Evolutionary conservation across 1,284 basidiomycete species (phyloP).

Genomic region (Moesziomyces globuligerus): DNA sequence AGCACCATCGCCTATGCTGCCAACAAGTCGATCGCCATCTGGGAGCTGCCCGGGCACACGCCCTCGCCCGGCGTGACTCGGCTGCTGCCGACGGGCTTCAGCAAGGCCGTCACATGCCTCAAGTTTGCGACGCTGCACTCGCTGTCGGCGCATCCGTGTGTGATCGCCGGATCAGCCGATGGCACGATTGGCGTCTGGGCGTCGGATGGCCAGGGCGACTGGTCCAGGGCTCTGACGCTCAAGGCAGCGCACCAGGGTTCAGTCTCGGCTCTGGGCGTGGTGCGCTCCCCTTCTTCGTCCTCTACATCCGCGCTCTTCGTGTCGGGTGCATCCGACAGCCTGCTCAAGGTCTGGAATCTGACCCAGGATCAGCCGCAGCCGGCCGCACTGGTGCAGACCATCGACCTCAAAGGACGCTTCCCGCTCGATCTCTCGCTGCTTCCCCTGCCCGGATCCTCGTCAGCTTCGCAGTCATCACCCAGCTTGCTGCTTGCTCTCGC

Average conservation of each 20-base stretch:
- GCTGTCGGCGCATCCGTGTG: constrained; percentile 8
- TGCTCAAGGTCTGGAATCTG: constrained; percentile 50
- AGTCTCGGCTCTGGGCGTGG: constrained; percentile 50
- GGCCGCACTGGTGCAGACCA: constrained; percentile 33
- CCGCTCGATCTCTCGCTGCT: constrained; percentile 60
- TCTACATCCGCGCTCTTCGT: constrained; percentile 27
- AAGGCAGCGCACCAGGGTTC: constrained; percentile 46
- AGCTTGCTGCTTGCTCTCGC: constrained; percentile 54
- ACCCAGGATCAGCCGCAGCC: constrained; percentile 5
- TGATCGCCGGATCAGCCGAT: constrained; percentile 48
- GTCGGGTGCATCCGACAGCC: constrained; percentile 56
- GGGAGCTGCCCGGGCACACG: constrained; percentile 30
- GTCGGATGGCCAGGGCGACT: constrained; percentile 3
- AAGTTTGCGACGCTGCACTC: constrained; percentile 29
- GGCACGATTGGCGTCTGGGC: constrained; percentile 47
- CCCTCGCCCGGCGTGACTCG: constrained; percentile 24
- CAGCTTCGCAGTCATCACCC: background rate
- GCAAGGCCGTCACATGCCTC: constrained; percentile 44
- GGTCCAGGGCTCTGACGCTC: constrained; percentile 10
- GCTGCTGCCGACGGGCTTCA: constrained; percentile 44
- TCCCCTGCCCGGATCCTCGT: constrained; percentile 23
- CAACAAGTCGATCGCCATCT: constrained; percentile 57
- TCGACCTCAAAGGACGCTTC: constrained; percentile 50
- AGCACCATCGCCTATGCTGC: constrained; percentile 53
- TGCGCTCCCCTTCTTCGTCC: constrained; percentile 18